These are phyloP conservation scores for Ziziphus jujuba DNA, from an alignment of 306 rosid species.

Conservation along the genomic window DNA sequence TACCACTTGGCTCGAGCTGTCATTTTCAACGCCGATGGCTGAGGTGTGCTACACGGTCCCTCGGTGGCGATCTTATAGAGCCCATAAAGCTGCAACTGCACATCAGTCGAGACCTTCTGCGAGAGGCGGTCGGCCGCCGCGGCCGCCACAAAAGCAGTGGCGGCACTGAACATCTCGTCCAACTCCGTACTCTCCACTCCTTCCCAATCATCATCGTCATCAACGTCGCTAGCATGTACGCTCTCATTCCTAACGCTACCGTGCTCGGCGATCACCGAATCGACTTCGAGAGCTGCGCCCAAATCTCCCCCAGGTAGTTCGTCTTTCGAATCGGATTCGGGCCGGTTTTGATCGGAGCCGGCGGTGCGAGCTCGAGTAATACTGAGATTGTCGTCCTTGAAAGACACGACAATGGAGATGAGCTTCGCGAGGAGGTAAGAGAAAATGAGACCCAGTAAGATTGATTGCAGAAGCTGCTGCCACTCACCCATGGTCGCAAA, in stretches of 20 bases:
- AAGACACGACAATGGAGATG: constrained; percentile 77
- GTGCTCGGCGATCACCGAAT: constrained; percentile 84
- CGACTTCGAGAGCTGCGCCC: constrained; percentile 41
- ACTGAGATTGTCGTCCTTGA: constrained; percentile 77
- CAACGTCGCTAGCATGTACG: constrained; percentile 32
- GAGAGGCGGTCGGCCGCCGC: constrained; percentile 88
- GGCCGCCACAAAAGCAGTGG: constrained; percentile 85
- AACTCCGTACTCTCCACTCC: constrained; percentile 94
- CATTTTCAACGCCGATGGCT: constrained; percentile 89
- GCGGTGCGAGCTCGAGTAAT: constrained; percentile 39
- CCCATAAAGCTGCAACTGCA: constrained; percentile 85
- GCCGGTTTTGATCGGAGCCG: neutral
- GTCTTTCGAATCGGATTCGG: constrained; percentile 2
- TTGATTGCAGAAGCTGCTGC: constrained; percentile 78
- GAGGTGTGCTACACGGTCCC: constrained; percentile 88
- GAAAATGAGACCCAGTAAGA: constrained; percentile 82
- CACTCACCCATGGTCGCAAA: constrained; percentile 63
- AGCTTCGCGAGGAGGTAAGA: constrained; percentile 94
- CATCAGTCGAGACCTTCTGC: constrained; percentile 67
- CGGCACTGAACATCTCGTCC: constrained; percentile 87
- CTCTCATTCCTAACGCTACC: constrained; percentile 80
- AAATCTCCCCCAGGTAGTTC: constrained; percentile 15
- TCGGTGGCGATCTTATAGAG: constrained; percentile 95
- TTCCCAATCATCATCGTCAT: constrained; percentile 96
- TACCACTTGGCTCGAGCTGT: constrained; percentile 99